Base-by-base conservation (phyloP, 352 stramenopile genomes). In the Phytophthora cajani region DNA sequence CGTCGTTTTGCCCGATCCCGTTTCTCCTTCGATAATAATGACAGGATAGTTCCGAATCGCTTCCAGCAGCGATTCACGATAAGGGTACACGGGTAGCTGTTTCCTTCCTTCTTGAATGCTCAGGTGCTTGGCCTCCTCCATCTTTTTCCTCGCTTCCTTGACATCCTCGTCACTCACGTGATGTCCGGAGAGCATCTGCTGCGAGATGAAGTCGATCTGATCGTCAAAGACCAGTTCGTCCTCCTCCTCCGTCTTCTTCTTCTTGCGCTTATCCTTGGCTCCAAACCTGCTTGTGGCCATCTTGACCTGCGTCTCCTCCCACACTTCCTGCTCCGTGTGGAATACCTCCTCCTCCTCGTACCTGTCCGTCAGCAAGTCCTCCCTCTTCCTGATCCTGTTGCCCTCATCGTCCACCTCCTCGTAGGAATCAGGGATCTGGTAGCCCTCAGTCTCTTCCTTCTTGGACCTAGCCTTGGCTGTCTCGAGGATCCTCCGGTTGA, bases 181-280 rank as follows among this genome's bases (percentile, higher is more conserved):
- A 59, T 95, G 85, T 1, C 90, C 90, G 6, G 90, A 74, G 16
- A 98, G 71, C 69, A 98, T 90, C 51, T 97, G 84, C 64, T 95
- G 78, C 40, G 91, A 97, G 42, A 99, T 98, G 73, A 99, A 99
- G 72, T 99, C 98, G 72, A 99, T 99, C 72, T 98, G 87, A 78
- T 99, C 97, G 64, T 99, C 97, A 75, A 99, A 98, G 4, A 99
- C 90, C 49, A 99, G 94, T 52, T 99, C 97, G 56, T 98, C 99
- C 67, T 98, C 87, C 23, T 98, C 86, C 23, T 93, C 71, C 30
- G 30, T 36, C 2, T 38, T 33, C 25, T 81, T 80, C 30, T 81
- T 80, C 30, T 63, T 70, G 25, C 67, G 44, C 30, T 96, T 94
- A 58, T 96, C 89, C 38, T 97, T 89, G 0, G 82, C 80, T 53